Conservation (phyloP, 202 grass and related monocot genomes). For the Setaria viridis region DNA sequence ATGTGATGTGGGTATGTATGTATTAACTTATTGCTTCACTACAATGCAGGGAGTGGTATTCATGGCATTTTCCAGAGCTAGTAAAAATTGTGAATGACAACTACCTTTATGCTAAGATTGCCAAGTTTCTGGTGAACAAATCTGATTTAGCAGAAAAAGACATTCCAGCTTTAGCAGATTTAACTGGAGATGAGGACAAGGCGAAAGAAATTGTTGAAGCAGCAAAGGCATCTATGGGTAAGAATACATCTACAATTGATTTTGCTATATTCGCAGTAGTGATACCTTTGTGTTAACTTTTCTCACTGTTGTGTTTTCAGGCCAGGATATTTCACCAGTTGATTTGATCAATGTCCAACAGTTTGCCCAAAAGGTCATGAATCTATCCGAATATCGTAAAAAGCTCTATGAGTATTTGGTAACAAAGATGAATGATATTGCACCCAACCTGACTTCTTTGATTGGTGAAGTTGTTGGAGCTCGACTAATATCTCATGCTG, state of each 20-base stretch:
- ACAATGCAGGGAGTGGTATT: constrained; percentile 80
- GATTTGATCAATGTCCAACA: constrained; percentile 91
- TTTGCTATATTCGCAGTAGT: neutral
- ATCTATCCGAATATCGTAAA: constrained; percentile 89
- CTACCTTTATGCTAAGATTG: constrained; percentile 85
- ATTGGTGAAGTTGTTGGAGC: constrained; percentile 93
- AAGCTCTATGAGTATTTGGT: constrained; percentile 92
- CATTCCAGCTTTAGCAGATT: constrained; percentile 60
- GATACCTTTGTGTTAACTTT: constrained; percentile 6
- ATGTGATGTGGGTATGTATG: neutral
- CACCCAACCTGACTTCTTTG: constrained; percentile 79
- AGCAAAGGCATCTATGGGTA: constrained; percentile 77
- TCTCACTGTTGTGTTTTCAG: constrained; percentile 50
- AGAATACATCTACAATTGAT: neutral
- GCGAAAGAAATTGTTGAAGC: constrained; percentile 81
- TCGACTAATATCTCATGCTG: constrained; percentile 88
- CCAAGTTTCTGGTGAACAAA: constrained; percentile 67
- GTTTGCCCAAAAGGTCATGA: constrained; percentile 84
- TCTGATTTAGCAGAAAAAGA: constrained; percentile 63
- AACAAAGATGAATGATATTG: constrained; percentile 93
- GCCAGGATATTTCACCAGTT: constrained; percentile 83
- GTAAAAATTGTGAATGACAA: constrained; percentile 88
- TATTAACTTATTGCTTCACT: neutral
- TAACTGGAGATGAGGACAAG: constrained; percentile 76
- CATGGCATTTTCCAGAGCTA: constrained; percentile 91